Evolutionary conservation across 192 early-diverging fungal species (phyloP), one percentile per base, ranked within the genome.

Genomic region (Entophlyctis luteolus): DNA sequence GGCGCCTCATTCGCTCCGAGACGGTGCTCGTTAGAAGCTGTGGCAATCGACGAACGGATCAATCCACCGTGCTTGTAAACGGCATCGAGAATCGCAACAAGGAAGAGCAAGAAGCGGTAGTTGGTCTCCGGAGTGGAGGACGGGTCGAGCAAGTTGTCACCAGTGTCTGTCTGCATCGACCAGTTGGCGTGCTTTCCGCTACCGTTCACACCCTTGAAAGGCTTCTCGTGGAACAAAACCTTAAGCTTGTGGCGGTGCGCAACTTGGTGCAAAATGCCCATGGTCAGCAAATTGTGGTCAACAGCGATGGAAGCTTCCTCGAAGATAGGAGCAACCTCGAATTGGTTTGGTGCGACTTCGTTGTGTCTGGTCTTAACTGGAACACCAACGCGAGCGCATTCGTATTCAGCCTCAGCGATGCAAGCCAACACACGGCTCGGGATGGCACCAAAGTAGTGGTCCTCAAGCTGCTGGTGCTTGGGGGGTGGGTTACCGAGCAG

Each of bases 361-460:
- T 98, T 98, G 84, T 98, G 96, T 58, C 94, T 89, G 52, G 96
- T 98, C 90, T 98, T 98, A 82, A 98, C 81, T 45, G 96, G 96
- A 20, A 95, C 92, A 77, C 96, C 96, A 57, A 98, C 86, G 59
- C 86, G 84, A 79, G 87, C 87, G 55, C 93, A 85, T 81, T 98
- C 96, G 49, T 95, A 82, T 79, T 98, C 96, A 59, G 87, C 75
- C 81, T 98, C 96, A 72, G 89, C 90, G 74, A 98, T 92, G 63
- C 86, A 79, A 52, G 90, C 87, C 72, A 98, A 82, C 27, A 96
- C 93, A 72, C 91, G 89, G 57, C 88, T 83, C 52, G 96, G 96
- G 56, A 98, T 94, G 65, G 89, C 88, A 38, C 96, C 96, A 84
- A 98, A 98, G 88, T 98, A 98, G 82, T 98, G 96, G 79, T 98